Percentiles rank a stretch among this genome's conserved stretches.
Conservation (phyloP, 1,284 basidiomycete species). For the Marasmius oreades region DNA sequence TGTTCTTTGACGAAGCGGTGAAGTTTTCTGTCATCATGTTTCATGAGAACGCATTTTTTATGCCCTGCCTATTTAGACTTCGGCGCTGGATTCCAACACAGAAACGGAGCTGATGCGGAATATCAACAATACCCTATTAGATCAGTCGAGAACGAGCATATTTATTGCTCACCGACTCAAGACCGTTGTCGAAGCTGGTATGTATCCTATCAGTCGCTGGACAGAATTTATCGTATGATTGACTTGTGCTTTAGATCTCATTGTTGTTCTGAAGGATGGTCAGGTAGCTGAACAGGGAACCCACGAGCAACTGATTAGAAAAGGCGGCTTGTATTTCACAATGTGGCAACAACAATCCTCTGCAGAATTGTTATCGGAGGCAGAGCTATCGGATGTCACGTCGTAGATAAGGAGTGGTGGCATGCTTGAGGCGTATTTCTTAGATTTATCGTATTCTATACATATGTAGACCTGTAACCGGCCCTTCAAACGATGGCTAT, state of each 20-base stretch:
- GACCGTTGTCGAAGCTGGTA: conserved; percentile 87
- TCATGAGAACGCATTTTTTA: no score
- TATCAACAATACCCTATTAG: conserved; percentile 78
- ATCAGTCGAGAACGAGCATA: conserved; percentile 84
- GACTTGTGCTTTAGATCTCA: conserved; percentile 57
- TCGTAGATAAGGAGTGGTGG: not conserved
- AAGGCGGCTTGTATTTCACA: conserved; percentile 73
- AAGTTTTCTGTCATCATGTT: conserved; percentile 29
- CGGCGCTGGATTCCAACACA: conserved; percentile 91
- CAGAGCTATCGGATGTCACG: not conserved
- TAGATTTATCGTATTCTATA: not conserved
- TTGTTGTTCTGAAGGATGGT: conserved; percentile 87
- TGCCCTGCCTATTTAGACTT: no score
- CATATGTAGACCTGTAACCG: no score
- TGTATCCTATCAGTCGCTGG: conserved; percentile 20
- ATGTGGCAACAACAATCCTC: conserved; percentile 85
- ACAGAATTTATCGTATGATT: not conserved
- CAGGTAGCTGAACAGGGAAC: conserved; percentile 89
- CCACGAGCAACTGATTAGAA: conserved; percentile 77
- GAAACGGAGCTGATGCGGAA: conserved; percentile 95
- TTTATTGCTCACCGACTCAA: conserved; percentile 93
- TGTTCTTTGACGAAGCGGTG: conserved; percentile 98
- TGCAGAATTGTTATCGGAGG: conserved; percentile 16
- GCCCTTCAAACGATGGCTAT: no score
- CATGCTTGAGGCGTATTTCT: no score